Conservation (phyloP, 2,329 filamentous ascomycete species). For the Arthrobotrys pseudoclavata region DNA sequence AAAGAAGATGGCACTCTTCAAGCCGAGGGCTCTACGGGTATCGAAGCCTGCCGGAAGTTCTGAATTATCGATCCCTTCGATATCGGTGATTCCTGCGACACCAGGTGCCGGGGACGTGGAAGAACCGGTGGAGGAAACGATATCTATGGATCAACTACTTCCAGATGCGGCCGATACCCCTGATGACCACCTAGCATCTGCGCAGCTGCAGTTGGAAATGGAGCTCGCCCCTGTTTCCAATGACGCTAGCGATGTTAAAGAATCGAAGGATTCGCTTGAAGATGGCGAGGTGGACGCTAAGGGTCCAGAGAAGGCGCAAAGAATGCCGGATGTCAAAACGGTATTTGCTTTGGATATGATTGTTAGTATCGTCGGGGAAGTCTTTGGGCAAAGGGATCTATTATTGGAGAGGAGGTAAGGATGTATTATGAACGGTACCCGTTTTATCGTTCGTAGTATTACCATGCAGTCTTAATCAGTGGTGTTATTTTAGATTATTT, state of each 20-base stretch:
- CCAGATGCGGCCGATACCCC: neutral
- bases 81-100: constrained; percentile 46
- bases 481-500: constrained; percentile 1
- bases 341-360: constrained; percentile 63
- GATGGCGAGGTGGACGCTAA: neutral
- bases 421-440: neutral
- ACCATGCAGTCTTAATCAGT: neutral
- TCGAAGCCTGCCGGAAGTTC: constrained; percentile 5
- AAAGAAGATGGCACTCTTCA: constrained; percentile 52
- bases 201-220: constrained; percentile 31
- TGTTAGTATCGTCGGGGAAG: constrained; percentile 63
- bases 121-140: constrained; percentile 15
- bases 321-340: constrained; percentile 60
- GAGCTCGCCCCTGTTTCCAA: neutral
- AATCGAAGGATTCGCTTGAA: neutral
- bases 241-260: neutral
- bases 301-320: neutral
- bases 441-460: neutral
- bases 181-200: constrained; percentile 22
- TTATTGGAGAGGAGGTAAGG: constrained; percentile 56
- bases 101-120: constrained; percentile 13
- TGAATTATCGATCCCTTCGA: constrained; percentile 23
- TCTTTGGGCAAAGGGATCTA: constrained; percentile 63
- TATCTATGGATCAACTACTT: constrained; percentile 4
- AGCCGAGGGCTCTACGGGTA: constrained; percentile 28